phyloP scores from a whole-genome alignment of 2,329 filamentous ascomycete genomes.

The Xylaria sp. region DNA sequence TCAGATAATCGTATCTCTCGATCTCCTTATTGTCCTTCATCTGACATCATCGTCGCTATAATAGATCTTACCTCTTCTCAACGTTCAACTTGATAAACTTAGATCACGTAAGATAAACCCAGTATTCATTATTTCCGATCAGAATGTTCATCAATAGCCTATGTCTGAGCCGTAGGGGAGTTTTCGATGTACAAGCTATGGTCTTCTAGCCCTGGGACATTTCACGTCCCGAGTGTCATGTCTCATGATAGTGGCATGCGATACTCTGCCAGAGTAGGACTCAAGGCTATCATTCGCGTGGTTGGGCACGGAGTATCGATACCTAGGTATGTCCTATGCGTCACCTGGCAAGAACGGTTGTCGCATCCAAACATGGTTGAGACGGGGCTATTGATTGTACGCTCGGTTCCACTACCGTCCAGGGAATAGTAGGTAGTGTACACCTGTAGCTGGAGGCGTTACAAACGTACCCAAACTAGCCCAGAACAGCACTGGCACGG shows the following conservation, averaged over 20 bases:
- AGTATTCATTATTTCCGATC: background rate
- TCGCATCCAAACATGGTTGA: background rate
- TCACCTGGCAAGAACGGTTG: background rate
- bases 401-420: slow-evolving; percentile 21
- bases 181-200: background rate
- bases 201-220: background rate
- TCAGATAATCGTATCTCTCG: background rate
- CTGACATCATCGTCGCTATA: background rate
- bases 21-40: background rate
- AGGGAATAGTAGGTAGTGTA: slow-evolving; percentile 10
- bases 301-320: background rate
- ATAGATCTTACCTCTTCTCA: background rate
- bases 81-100: background rate
- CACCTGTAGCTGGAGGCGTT: slow-evolving; percentile 26
- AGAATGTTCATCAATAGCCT: background rate
- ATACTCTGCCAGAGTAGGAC: background rate
- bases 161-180: background rate
- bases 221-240: background rate
- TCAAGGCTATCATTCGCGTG: slow-evolving; percentile 1
- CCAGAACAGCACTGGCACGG: slow-evolving; percentile 6
- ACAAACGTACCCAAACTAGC: slow-evolving; percentile 21
- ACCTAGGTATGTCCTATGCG: background rate
- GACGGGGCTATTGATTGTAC: slow-evolving; percentile 3
- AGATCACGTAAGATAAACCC: background rate
- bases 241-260: background rate